phyloP scores from a whole-genome alignment of 148 eudicot species.

The Fagopyrum tataricum region DNA sequence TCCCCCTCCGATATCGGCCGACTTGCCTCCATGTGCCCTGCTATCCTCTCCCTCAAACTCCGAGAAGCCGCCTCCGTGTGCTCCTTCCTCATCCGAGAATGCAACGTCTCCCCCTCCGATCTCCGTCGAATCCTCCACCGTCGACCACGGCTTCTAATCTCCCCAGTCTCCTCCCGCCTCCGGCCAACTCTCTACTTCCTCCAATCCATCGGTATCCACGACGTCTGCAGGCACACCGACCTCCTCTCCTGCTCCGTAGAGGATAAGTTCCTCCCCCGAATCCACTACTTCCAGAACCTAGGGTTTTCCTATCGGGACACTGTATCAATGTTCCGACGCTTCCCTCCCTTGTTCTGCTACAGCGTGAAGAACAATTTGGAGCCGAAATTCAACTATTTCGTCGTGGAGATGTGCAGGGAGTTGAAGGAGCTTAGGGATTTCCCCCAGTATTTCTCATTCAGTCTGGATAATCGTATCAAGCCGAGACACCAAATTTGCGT shows the following conservation, averaged over 20 bases:
- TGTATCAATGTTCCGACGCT: constrained; percentile 52
- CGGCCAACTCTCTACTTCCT: constrained; percentile 79
- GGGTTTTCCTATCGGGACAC: constrained; percentile 56
- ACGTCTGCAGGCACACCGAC: constrained; percentile 43
- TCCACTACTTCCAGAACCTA: constrained; percentile 53
- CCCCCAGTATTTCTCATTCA: constrained; percentile 90
- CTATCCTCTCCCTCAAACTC: constrained; percentile 36
- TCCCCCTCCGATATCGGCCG: constrained; percentile 54
- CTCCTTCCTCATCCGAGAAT: constrained; percentile 85
- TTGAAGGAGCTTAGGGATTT: constrained; percentile 74
- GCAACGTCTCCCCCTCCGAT: constrained; percentile 29
- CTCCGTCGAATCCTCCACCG: constrained; percentile 64
- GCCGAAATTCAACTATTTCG: constrained; percentile 72
- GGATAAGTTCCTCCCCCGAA: constrained; percentile 57
- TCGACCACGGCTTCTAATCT: constrained; percentile 61
- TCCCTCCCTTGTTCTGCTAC: constrained; percentile 78
- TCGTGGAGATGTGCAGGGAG: constrained; percentile 85
- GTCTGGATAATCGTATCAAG: constrained; percentile 82
- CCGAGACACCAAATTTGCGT: constrained; percentile 63
- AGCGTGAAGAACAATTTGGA: constrained; percentile 64
- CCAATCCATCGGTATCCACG: constrained; percentile 63
- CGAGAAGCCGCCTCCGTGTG: constrained; percentile 33
- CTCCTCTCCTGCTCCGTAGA: constrained; percentile 74
- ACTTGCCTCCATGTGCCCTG: constrained; percentile 56
- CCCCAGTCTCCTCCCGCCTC: constrained; percentile 46